Evolutionary conservation across 1,284 basidiomycete genomes (phyloP).

Genomic region (Pisolithus thermaeus): DNA sequence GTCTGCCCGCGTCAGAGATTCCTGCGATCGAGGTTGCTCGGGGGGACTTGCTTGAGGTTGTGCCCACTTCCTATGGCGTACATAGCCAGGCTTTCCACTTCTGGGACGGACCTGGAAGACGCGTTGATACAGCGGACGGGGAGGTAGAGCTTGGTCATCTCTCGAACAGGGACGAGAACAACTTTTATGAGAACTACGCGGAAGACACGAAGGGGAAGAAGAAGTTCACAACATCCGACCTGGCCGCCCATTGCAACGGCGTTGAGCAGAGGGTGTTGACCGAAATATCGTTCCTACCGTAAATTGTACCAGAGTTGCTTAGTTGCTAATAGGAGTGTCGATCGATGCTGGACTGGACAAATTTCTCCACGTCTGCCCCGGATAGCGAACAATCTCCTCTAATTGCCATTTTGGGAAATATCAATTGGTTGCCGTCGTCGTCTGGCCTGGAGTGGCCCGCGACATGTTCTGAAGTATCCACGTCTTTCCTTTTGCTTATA

Average conservation of each 20-base stretch:
- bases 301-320: neutral
- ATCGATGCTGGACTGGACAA: neutral
- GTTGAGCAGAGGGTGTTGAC: neutral
- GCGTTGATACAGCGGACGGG: conserved; percentile 39
- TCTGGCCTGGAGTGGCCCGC: neutral
- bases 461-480: neutral
- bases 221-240: conserved; percentile 27
- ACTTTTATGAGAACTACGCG: conserved; percentile 83
- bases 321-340: neutral
- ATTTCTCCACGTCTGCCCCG: neutral
- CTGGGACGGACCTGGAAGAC: conserved; percentile 78
- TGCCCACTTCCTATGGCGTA: conserved; percentile 87
- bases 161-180: conserved; percentile 52
- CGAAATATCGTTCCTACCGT: neutral
- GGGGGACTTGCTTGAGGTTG: conserved; percentile 85
- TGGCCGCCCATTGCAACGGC: conserved; percentile 17
- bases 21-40: conserved; percentile 94
- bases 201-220: conserved; percentile 76
- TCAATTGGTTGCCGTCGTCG: neutral
- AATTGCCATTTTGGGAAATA: neutral
- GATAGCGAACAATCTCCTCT: no score
- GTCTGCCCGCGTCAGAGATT: conserved; percentile 93
- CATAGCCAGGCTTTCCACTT: conserved; percentile 87
- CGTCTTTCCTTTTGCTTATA: conserved; percentile 1
- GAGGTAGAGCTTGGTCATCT: conserved; percentile 31